Evolutionary conservation across 352 stramenopile genomes (phyloP).

Genomic region (Globisporangium middletonii): DNA sequence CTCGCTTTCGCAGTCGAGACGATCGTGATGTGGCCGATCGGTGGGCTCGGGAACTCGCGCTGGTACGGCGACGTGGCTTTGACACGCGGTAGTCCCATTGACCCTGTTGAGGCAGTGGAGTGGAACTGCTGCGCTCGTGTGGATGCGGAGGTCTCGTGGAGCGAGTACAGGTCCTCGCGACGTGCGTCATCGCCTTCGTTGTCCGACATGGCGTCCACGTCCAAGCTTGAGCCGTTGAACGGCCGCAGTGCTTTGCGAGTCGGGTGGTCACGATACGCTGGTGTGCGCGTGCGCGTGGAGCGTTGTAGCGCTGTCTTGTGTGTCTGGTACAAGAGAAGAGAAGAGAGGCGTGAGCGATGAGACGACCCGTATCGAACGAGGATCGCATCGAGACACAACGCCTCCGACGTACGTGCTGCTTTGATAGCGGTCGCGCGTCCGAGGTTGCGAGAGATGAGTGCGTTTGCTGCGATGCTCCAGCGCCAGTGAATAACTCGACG

Average conservation of each 20-base stretch:
- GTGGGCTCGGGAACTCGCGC: slow-evolving; percentile 40
- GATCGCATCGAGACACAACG: too few species aligned
- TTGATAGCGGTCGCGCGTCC: neutral
- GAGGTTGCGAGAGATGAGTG: neutral
- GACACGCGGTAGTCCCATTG: slow-evolving; percentile 17
- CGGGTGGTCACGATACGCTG: slow-evolving; percentile 19
- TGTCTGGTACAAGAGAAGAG: slow-evolving; percentile 3
- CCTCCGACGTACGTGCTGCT: neutral
- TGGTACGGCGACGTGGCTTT: slow-evolving; percentile 21
- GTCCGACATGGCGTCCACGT: neutral
- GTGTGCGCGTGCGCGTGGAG: slow-evolving; percentile 27
- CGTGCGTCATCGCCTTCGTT: neutral
- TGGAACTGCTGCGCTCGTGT: too few species aligned
- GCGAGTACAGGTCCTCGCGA: slow-evolving; percentile 18
- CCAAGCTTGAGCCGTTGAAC: slow-evolving; percentile 6
- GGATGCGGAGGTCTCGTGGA: slow-evolving; percentile 10
- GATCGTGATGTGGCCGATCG: slow-evolving; percentile 28
- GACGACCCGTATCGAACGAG: too few species aligned
- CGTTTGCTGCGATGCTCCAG: neutral
- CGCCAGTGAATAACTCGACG: neutral
- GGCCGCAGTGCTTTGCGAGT: slow-evolving; percentile 18
- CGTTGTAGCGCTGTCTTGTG: slow-evolving; percentile 19
- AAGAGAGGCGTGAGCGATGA: neutral
- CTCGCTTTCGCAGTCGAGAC: slow-evolving; percentile 10
- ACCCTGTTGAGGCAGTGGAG: neutral